Conservation (phyloP, 768 basidiomycete genomes). For the Cystoderma amianthinum region DNA sequence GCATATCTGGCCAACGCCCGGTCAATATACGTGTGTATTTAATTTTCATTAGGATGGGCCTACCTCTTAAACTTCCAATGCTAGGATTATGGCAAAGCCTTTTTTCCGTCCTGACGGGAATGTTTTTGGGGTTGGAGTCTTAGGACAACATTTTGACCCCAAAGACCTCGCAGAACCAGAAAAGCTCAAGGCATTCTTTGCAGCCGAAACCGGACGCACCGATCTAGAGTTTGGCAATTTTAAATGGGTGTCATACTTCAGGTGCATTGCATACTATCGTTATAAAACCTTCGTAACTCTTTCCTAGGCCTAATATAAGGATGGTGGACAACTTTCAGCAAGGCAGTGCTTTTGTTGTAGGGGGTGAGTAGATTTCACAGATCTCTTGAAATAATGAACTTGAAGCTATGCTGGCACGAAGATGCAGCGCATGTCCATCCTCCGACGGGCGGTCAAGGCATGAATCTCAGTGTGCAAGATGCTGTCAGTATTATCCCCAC, state of each 20-base stretch:
- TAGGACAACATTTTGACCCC: conserved; percentile 16
- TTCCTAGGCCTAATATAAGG: conserved; percentile 9
- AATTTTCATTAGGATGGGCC: background rate
- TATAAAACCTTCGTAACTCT: background rate
- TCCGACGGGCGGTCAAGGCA: conserved; percentile 22
- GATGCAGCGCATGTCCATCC: conserved; percentile 27
- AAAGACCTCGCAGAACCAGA: conserved; percentile 8
- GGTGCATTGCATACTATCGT: conserved; percentile 9
- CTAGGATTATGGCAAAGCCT: conserved; percentile 24
- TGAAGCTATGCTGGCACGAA: conserved; percentile 2
- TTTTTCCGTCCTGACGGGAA: too few species aligned
- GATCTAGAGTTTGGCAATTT: conserved; percentile 18
- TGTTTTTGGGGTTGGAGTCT: conserved; percentile 21
- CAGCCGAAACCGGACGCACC: conserved; percentile 11
- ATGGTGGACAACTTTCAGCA: conserved; percentile 10
- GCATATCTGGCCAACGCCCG: conserved; percentile 42
- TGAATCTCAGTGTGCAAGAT: conserved; percentile 24
- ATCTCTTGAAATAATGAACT: background rate
- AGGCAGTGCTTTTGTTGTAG: conserved; percentile 10
- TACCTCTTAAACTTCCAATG: background rate
- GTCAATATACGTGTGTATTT: conserved; percentile 6
- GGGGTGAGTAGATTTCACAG: conserved; percentile 10
- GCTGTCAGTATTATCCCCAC: too few species aligned
- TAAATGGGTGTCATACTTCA: conserved; percentile 19
- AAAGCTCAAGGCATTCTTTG: conserved; percentile 12